These are phyloP conservation scores for Leccinum disarticulatum DNA, from an alignment of 768 basidiomycete species.

Conservation along the genomic window DNA sequence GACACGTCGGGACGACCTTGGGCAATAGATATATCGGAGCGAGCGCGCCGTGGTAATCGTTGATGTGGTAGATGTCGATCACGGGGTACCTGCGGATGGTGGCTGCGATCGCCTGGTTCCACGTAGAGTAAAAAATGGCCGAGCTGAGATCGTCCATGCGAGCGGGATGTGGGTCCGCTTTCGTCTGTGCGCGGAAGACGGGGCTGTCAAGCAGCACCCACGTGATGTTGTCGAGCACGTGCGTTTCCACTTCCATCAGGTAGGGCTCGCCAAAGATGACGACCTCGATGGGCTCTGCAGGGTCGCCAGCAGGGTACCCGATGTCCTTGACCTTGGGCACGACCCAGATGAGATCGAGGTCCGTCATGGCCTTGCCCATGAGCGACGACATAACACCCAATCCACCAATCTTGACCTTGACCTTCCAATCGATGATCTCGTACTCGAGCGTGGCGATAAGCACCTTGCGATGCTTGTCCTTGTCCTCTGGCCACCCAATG, in stretches of 20 bases:
- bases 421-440: slow-evolving; percentile 95
- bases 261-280: too few relatives aligned
- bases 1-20: slow-evolving; percentile 84
- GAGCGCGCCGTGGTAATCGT: slow-evolving; percentile 93
- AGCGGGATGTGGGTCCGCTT: slow-evolving; percentile 92
- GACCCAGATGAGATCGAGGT: slow-evolving; percentile 93
- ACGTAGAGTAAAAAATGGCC: slow-evolving; percentile 96
- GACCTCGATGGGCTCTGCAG: too few relatives aligned
- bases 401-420: slow-evolving; percentile 98
- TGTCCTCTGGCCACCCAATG: slow-evolving; percentile 97
- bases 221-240: slow-evolving; percentile 83
- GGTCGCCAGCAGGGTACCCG: slow-evolving; percentile 67
- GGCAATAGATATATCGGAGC: slow-evolving; percentile 90
- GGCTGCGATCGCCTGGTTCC: slow-evolving; percentile 96
- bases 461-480: slow-evolving; percentile 86
- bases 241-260: slow-evolving; percentile 72
- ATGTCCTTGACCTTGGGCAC: slow-evolving; percentile 93
- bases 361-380: slow-evolving; percentile 98
- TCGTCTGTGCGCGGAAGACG: slow-evolving; percentile 95
- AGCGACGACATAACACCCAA: slow-evolving; percentile 96
- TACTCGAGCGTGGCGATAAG: slow-evolving; percentile 93
- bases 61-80: slow-evolving; percentile 93
- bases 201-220: slow-evolving; percentile 93
- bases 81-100: slow-evolving; percentile 83
- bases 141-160: slow-evolving; percentile 97